Base-by-base conservation (phyloP, 2,329 filamentous ascomycete genomes). In the Bimuria novae-zelandiae region DNA sequence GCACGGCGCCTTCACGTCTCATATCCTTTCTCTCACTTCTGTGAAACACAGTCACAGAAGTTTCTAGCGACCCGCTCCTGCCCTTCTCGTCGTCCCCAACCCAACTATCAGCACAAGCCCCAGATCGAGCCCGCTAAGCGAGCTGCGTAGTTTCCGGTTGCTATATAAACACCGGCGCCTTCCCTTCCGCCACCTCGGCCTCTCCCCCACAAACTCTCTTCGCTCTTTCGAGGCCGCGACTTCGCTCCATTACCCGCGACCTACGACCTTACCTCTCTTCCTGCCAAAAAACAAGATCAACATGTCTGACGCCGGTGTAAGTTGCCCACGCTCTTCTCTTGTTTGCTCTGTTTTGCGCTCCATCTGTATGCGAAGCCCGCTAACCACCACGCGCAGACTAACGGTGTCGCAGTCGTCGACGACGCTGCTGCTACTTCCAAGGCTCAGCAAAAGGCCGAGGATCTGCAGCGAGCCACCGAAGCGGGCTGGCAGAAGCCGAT, bases 401-500 rank as follows among this genome's bases (percentile, higher is more conserved):
- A 35, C n/a, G 63, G 51, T 25, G 23, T 44, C 21, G 39, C 61
- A 7, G 42, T 54, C 17, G 40, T 39, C 47, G 56, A 59, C 45
- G 60, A 64, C 22, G 49, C 58, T 36, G 14, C 7, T 27, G 52
- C 62, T 51, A 52, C 36, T 19, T 57, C 52, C 39, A 51, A 55
- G 46, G 57, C 56, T 17, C 61, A 62, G 43, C 62, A 66, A 50
- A 60, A 60, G n/a, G 57, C 51, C 7, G 54, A 63, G 8, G 61
- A 69, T 41, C 54, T 71, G 11, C 63, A 65, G 27, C 62, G 57
- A 16, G 62, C 63, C 25, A 65, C 66, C n/a, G 67, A 70, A 4
- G 62, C 62, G 7, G 76, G 77, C 11, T 86, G 83, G 83, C 74
- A 73, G 8, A 63, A 52, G 40, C 49, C 49, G 21, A 37, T 52